phyloP scores from a whole-genome alignment of 768 basidiomycete species.

The Hirschioporus abietinus region DNA sequence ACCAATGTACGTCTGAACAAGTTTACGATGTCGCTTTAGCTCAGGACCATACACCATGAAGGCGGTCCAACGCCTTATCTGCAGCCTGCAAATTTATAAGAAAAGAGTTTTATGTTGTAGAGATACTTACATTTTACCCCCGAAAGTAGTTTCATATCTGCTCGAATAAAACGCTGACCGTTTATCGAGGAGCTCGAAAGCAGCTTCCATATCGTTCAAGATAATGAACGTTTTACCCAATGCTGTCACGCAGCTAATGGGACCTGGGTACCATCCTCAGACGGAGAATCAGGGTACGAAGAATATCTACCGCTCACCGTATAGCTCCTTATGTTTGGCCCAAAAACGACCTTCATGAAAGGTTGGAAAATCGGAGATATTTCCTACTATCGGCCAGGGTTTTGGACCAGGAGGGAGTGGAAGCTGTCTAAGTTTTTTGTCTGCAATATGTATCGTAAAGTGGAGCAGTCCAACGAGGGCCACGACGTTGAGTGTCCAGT shows the following conservation, averaged over 20 bases:
- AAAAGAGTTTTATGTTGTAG: not conserved
- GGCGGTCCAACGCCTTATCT: not conserved
- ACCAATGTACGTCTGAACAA: not conserved
- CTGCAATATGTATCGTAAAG: too few relatives aligned
- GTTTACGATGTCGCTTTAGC: not conserved
- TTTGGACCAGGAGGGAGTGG: constrained; percentile 16
- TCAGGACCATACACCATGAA: not conserved
- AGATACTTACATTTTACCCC: not conserved
- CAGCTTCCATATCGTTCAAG: constrained; percentile 38
- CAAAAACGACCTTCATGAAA: constrained; percentile 16
- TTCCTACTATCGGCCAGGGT: constrained; percentile 10
- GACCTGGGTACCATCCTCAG: constrained; percentile 22
- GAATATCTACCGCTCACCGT: constrained; percentile 10
- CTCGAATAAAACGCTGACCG: constrained; percentile 46
- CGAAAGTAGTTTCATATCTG: constrained; percentile 19
- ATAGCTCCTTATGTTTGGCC: constrained; percentile 17
- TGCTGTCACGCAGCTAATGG: constrained; percentile 43
- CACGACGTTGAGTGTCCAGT: too few relatives aligned
- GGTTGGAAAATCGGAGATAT: constrained; percentile 11
- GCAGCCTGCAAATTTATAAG: not conserved
- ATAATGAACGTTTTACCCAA: constrained; percentile 41
- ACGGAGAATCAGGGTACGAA: not conserved
- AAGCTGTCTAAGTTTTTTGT: not conserved
- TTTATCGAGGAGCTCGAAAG: constrained; percentile 41
- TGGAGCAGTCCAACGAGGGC: too few relatives aligned